These are phyloP conservation scores for Dendrobium huoshanense DNA, from an alignment of 106 monocot species.

Conservation along the genomic window DNA sequence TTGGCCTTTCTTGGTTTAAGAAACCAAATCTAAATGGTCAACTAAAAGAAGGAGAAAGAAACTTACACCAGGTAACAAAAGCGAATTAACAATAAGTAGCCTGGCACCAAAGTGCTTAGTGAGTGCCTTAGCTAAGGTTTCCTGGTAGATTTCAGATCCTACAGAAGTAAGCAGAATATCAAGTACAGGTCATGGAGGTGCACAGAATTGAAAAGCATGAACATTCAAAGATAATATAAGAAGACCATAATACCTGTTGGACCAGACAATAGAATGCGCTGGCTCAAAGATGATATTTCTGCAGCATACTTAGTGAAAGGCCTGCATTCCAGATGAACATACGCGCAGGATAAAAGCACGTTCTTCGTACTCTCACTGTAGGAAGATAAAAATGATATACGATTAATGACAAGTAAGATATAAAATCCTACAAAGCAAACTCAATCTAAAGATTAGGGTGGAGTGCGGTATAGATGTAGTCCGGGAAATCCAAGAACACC, in stretches of 20 bases:
- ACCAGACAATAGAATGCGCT: constrained; percentile 24
- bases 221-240: background rate
- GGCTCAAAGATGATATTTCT: constrained; percentile 27
- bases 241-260: constrained; percentile 12
- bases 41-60: constrained; percentile 2
- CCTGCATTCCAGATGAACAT: constrained; percentile 24
- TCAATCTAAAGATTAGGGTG: background rate
- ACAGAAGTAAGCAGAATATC: background rate
- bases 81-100: constrained; percentile 19
- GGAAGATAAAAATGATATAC: constrained; percentile 4
- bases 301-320: constrained; percentile 10
- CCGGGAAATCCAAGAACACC: background rate
- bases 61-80: constrained; percentile 30
- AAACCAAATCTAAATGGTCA: background rate
- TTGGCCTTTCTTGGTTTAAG: background rate
- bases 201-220: background rate
- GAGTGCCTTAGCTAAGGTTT: constrained; percentile 27
- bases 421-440: background rate
- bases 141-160: constrained; percentile 34
- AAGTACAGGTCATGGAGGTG: background rate
- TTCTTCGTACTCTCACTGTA: constrained; percentile 26
- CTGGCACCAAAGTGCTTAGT: constrained; percentile 21
- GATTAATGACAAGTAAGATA: background rate
- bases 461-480: background rate
- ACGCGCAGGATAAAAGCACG: constrained; percentile 22